Conservation (phyloP, 2,329 filamentous ascomycete species). For the Xylariales sp. region DNA sequence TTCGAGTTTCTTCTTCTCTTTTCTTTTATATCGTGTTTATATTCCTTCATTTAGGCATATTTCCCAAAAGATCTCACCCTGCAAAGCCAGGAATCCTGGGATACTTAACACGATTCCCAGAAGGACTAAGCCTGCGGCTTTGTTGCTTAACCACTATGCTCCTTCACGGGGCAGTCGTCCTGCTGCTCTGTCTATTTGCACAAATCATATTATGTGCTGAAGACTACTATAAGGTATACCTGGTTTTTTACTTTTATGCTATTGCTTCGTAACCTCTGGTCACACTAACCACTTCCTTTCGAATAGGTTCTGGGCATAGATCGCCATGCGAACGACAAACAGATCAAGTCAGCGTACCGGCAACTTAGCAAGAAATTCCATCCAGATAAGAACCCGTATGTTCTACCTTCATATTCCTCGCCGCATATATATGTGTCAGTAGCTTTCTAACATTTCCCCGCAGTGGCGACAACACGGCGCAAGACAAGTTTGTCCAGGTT, state of each 20-base stretch:
- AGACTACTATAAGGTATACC: slow-evolving; percentile 81
- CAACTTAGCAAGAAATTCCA: slow-evolving; percentile 95
- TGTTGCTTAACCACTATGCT: slow-evolving; percentile 59
- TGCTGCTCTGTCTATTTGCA: slow-evolving; percentile 65
- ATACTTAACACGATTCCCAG: neutral
- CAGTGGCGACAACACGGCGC: slow-evolving; percentile 81
- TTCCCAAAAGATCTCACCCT: neutral
- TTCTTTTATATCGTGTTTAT: slow-evolving; percentile 16
- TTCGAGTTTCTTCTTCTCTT: slow-evolving; percentile 3
- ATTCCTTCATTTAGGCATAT: neutral
- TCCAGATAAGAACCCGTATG: slow-evolving; percentile 97
- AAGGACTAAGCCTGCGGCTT: slow-evolving; percentile 18
- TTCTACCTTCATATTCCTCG: slow-evolving; percentile 34
- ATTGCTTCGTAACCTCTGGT: neutral
- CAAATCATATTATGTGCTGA: slow-evolving; percentile 70
- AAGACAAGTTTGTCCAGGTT: slow-evolving; percentile 92
- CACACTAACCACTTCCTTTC: slow-evolving; percentile 19
- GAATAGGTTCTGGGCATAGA: slow-evolving; percentile 80
- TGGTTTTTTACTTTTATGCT: neutral
- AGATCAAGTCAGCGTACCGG: slow-evolving; percentile 94
- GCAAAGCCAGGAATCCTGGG: neutral
- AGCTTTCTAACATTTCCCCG: slow-evolving; percentile 24
- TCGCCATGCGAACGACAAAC: slow-evolving; percentile 81
- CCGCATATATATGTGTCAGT: slow-evolving; percentile 13
- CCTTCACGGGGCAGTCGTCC: slow-evolving; percentile 59